Conservation (phyloP, 1,284 basidiomycete genomes). For the Ceratobasidium sp. region DNA sequence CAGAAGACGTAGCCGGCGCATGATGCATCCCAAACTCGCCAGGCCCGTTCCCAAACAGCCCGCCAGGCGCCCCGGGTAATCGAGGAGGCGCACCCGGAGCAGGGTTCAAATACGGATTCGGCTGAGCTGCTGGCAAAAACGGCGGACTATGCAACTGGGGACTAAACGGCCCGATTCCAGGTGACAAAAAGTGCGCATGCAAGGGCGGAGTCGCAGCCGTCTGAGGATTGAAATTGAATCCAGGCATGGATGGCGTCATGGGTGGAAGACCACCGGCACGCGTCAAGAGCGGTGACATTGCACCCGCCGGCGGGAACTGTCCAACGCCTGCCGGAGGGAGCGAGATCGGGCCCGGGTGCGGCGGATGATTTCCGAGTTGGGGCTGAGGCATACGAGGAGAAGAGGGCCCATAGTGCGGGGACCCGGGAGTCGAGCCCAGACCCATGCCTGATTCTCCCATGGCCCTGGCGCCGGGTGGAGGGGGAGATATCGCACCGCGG, state of each 20-base stretch:
- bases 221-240: constrained; percentile 44
- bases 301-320: constrained; percentile 23
- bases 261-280: constrained; percentile 40
- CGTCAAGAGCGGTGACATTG: constrained; percentile 38
- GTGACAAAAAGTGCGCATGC: constrained; percentile 43
- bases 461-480: constrained; percentile 10
- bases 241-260: constrained; percentile 45
- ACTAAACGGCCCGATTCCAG: constrained; percentile 43
- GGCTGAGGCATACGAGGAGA: constrained; percentile 24
- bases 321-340: constrained; percentile 39
- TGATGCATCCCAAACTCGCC: constrained; percentile 35
- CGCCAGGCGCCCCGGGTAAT: constrained; percentile 9
- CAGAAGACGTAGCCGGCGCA: constrained; percentile 11
- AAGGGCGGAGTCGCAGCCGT: constrained; percentile 39
- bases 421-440: constrained; percentile 27
- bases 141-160: constrained; percentile 39
- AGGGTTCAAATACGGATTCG: constrained; percentile 35
- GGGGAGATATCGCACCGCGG: constrained; percentile 23
- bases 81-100: constrained; percentile 33
- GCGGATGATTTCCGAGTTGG: constrained; percentile 15
- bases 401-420: constrained; percentile 22
- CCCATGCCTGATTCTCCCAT: not conserved
- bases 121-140: constrained; percentile 16
- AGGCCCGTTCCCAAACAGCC: constrained; percentile 13
- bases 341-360: constrained; percentile 40